phyloP scores from a whole-genome alignment of 495 filamentous ascomycete genomes.

The Tuber umbilicatum region DNA sequence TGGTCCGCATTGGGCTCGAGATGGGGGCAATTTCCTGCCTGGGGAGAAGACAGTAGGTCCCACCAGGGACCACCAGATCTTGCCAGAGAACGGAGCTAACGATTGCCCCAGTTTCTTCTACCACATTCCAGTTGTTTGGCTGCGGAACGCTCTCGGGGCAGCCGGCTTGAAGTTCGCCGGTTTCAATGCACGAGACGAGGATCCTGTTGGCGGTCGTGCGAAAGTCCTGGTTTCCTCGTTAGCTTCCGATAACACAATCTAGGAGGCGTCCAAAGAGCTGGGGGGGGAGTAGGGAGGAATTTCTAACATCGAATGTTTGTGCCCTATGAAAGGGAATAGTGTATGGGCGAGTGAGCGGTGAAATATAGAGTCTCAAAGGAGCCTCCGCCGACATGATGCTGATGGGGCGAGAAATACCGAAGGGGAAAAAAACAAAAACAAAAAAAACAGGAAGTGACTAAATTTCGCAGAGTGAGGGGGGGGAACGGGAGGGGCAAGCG shows the following conservation, averaged over 20 bases:
- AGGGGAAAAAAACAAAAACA: no score
- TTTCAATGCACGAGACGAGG: conserved; percentile 5
- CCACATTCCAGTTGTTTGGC: conserved; percentile 2
- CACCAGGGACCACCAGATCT: background rate
- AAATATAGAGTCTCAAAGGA: conserved; percentile 4
- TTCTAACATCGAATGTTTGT: conserved; percentile 4
- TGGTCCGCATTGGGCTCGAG: background rate
- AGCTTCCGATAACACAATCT: background rate
- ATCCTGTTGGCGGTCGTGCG: conserved; percentile 1
- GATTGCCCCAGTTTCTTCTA: background rate
- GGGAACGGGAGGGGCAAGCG: background rate
- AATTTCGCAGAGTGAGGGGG: background rate
- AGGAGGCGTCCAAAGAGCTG: background rate
- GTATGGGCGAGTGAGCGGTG: background rate
- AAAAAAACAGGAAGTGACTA: no score
- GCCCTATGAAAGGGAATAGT: conserved; percentile 1
- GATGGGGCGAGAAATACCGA: background rate
- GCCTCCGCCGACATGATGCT: background rate
- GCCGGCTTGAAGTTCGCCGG: background rate
- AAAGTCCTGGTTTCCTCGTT: background rate
- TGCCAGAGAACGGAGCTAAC: conserved; percentile 3
- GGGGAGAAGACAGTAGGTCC: conserved; percentile 1
- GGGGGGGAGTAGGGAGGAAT: background rate
- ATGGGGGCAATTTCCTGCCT: background rate
- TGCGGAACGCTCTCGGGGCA: conserved; percentile 4